These are phyloP conservation scores for Dunaliella sp. DNA, from an alignment of 139 green algal genomes.

Conservation along the genomic window DNA sequence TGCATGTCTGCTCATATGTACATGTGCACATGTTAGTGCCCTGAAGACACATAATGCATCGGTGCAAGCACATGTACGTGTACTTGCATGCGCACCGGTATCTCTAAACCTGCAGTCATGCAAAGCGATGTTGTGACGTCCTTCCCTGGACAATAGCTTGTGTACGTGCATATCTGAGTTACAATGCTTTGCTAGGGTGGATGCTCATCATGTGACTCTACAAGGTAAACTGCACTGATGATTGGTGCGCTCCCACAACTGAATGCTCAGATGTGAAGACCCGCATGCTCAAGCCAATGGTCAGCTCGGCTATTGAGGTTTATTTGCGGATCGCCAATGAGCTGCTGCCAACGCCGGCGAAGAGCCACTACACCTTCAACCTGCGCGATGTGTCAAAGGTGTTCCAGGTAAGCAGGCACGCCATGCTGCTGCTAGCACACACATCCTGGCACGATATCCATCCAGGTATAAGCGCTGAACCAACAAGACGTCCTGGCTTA, in stretches of 20 bases:
- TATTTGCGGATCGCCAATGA: conserved; percentile 57
- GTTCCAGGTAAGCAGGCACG: conserved; percentile 69
- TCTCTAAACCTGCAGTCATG: too few species aligned
- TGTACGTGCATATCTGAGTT: too few species aligned
- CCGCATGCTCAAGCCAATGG: conserved; percentile 53
- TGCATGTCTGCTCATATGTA: too few species aligned
- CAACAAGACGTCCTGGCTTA: too few species aligned
- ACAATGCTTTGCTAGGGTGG: too few species aligned
- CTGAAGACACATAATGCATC: not conserved
- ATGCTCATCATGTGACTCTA: too few species aligned
- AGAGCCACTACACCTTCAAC: conserved; percentile 84
- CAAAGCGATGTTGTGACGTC: too few species aligned
- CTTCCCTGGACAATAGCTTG: too few species aligned
- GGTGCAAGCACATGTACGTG: not conserved
- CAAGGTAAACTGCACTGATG: not conserved
- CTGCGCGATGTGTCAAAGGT: conserved; percentile 78
- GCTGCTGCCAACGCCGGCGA: conserved; percentile 72
- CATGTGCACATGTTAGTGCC: too few species aligned
- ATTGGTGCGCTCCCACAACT: not conserved
- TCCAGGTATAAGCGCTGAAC: too few species aligned
- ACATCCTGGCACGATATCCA: too few species aligned
- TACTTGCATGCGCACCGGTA: not conserved
- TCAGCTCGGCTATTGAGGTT: conserved; percentile 58
- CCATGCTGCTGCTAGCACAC: too few species aligned
- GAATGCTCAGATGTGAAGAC: conserved; percentile 35